These are phyloP conservation scores for Ramaria sp. DNA, from an alignment of 768 basidiomycete genomes.

Conservation along the genomic window DNA sequence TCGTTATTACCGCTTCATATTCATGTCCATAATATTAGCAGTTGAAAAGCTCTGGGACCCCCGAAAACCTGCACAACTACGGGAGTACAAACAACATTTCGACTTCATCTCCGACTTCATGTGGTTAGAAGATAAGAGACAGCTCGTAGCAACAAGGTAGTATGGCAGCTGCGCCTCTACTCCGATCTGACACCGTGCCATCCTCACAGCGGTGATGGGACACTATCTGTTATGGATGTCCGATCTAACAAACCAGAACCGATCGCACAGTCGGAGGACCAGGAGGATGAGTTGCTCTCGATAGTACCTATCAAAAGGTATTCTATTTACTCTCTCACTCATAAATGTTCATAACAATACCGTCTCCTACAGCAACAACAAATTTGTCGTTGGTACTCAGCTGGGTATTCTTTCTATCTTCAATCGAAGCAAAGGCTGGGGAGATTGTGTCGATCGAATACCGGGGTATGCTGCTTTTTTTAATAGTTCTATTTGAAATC, in stretches of 20 bases:
- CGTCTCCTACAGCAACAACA: slow-evolving; percentile 43
- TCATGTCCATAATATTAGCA: not conserved
- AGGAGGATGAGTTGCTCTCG: slow-evolving; percentile 89
- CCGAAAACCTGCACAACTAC: slow-evolving; percentile 49
- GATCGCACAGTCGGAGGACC: slow-evolving; percentile 83
- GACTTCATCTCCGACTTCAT: slow-evolving; percentile 92
- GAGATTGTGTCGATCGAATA: slow-evolving; percentile 84
- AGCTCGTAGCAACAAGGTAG: slow-evolving; percentile 82
- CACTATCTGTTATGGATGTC: slow-evolving; percentile 85
- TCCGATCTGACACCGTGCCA: not conserved
- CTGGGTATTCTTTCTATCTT: slow-evolving; percentile 84
- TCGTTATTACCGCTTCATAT: not conserved
- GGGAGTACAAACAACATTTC: slow-evolving; percentile 76
- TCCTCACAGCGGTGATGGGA: slow-evolving; percentile 72
- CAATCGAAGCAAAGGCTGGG: slow-evolving; percentile 80
- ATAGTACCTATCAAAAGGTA: slow-evolving; percentile 78
- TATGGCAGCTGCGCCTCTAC: slow-evolving; percentile 9
- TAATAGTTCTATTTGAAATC: slow-evolving; percentile 10
- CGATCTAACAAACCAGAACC: slow-evolving; percentile 72
- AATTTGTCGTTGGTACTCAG: slow-evolving; percentile 83
- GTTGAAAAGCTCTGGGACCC: slow-evolving; percentile 81
- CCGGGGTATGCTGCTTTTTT: slow-evolving; percentile 49
- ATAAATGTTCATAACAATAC: not conserved
- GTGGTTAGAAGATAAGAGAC: slow-evolving; percentile 73
- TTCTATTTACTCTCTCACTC: slow-evolving; percentile 13